phyloP scores from a whole-genome alignment of 805 yeast species.

The Danielia reshetovae region DNA sequence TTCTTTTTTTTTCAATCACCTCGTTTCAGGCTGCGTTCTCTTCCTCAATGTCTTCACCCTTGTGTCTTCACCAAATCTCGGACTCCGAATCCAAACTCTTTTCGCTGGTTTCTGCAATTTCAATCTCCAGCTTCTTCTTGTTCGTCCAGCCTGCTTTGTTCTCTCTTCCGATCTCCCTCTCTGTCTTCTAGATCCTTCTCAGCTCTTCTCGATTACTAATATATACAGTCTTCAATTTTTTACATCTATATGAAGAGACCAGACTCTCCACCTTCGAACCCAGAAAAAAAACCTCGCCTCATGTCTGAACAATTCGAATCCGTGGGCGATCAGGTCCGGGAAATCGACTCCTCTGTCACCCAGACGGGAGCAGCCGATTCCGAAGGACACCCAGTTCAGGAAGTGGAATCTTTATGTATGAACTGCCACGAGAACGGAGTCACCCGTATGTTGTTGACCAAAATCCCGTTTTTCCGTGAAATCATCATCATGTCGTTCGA shows the following conservation, averaged over 20 bases:
- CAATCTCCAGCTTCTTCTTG: no score
- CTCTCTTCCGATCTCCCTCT: no score
- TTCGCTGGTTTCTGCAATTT: no score
- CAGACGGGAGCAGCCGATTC: constrained; percentile 78
- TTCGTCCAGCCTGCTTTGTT: no score
- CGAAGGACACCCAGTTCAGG: constrained; percentile 92
- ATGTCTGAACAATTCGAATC: constrained; percentile 17
- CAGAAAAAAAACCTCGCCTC: constrained; percentile 15
- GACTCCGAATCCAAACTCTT: no score
- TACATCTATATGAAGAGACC: constrained; percentile 13
- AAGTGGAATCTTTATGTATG: constrained; percentile 93
- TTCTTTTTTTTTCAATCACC: no score
- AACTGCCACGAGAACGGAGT: constrained; percentile 84
- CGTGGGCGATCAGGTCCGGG: constrained; percentile 29
- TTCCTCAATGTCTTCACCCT: no score
- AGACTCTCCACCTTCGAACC: constrained; percentile 10
- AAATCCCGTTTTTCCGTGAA: constrained; percentile 89
- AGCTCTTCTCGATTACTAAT: no score
- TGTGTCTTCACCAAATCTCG: no score
- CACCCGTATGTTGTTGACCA: constrained; percentile 79
- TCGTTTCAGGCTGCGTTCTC: no score
- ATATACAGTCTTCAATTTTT: no score
- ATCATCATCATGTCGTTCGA: constrained; percentile 91
- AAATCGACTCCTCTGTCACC: constrained; percentile 45
- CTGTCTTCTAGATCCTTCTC: no score